phyloP scores from a whole-genome alignment of 805 yeast species.

The Starmerella sirachaensis region DNA sequence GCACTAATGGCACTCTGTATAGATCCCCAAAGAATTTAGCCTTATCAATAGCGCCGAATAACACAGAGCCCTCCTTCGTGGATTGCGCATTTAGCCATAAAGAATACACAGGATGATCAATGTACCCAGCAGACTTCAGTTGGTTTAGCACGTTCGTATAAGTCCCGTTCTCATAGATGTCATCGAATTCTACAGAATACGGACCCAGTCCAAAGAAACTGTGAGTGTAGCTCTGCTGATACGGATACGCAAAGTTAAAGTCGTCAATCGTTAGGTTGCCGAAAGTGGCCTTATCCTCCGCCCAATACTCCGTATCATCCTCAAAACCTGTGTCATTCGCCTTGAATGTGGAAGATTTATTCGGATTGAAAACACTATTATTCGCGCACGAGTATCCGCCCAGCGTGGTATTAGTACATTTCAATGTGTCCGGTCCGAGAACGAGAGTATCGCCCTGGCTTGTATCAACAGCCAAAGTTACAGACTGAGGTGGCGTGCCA shows the following conservation, averaged over 20 bases:
- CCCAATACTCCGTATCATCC: constrained; percentile 24
- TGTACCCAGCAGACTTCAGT: constrained; percentile 33
- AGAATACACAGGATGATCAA: constrained; percentile 34
- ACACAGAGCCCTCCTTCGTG: constrained; percentile 28
- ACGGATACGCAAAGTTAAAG: constrained; percentile 65
- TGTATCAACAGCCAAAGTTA: not conserved
- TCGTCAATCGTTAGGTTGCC: constrained; percentile 38
- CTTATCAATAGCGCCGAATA: constrained; percentile 35
- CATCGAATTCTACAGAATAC: constrained; percentile 27
- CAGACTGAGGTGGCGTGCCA: not conserved
- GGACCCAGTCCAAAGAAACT: constrained; percentile 40
- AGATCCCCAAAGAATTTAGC: constrained; percentile 32
- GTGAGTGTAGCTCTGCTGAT: constrained; percentile 46
- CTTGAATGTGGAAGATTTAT: not conserved
- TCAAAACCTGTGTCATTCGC: constrained; percentile 1
- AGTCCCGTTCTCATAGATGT: constrained; percentile 13
- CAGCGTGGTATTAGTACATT: not conserved
- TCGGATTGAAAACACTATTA: not conserved
- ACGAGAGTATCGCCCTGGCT: constrained; percentile 36
- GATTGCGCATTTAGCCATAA: constrained; percentile 31
- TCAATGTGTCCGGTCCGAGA: constrained; percentile 23
- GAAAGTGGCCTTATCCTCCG: constrained; percentile 46
- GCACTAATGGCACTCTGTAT: constrained; percentile 27
- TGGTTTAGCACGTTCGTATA: constrained; percentile 28
- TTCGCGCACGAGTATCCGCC: constrained; percentile 20